Base-by-base conservation (phyloP, 1,139 yeast species). In the Scheffersomyces lignicola region DNA sequence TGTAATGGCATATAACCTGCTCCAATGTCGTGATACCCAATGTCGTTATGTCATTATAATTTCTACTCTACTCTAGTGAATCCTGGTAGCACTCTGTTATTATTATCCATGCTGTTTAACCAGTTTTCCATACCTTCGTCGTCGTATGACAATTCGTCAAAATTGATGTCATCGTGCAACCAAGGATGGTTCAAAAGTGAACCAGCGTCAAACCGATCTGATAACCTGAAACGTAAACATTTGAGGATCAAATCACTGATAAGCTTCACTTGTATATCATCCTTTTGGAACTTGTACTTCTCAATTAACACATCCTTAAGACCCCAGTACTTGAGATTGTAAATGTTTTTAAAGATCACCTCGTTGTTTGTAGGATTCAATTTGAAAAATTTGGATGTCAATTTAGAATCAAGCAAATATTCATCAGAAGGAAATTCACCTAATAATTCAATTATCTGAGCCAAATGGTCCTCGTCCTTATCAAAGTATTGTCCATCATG, bases 391-490 rank as follows among this genome's bases (percentile, higher is more conserved):
- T 73, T 73, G 26, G 74, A 56, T 3, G 81, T 61, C 39, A 69
- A 67, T 45, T 67, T 67, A 38, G 87, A 81, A 43, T 72, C 69
- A 24, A 63, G 56, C 32, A 80, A 62, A 48, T 57, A 66, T 40
- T 77, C 65, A 24, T 66, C 64, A 1, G 65, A 40, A 2, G 90
- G 88, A 31, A 78, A 69, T 17, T 64, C 65, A 4, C 88, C 85
- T 32, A 81, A 58, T 11, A 83, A 58, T 52, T 83, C 92, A 25
- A 83, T 72, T 17, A 83, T 80, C 52, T 86, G 95, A 0, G 95
- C 95, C 45, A 87, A 58, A 57, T 87, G 96, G 57, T 87, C 95
- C 48, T 87, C 96, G 54, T 85, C 89, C 53, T 84, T 83, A 40
- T 73, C 62, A 52, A 82, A 86, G 11, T 58, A 51, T 35, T 65